These are phyloP conservation scores for Chionographis japonica DNA, from an alignment of 106 monocot genomes.

Conservation along the genomic window DNA sequence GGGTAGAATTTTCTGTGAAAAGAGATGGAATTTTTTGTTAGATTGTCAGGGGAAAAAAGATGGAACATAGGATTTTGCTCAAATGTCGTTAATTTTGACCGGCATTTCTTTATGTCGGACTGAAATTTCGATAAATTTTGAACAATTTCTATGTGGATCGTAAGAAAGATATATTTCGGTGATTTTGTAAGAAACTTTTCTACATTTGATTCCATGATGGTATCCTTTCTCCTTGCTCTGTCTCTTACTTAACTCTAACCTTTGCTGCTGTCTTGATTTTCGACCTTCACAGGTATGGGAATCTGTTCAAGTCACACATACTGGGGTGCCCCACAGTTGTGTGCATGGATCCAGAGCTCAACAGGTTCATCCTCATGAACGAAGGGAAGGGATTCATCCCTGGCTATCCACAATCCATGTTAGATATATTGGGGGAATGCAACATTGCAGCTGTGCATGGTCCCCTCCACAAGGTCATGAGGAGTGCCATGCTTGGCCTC, in stretches of 20 bases:
- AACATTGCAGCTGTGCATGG: constrained; percentile 94
- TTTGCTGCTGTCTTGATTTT: neutral
- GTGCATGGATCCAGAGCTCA: constrained; percentile 90
- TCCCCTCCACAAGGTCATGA: constrained; percentile 71
- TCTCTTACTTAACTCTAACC: neutral
- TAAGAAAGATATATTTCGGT: too few species aligned
- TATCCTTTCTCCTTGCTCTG: neutral
- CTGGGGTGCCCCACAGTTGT: constrained; percentile 90
- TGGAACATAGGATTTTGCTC: too few species aligned
- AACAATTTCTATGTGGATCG: too few species aligned
- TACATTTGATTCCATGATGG: too few species aligned
- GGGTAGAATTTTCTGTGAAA: too few species aligned
- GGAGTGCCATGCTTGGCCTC: constrained; percentile 60
- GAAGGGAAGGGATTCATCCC: constrained; percentile 85
- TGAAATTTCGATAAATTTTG: too few species aligned
- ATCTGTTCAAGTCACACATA: constrained; percentile 83
- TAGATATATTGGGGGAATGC: constrained; percentile 67
- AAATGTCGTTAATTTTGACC: too few species aligned
- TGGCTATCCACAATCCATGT: constrained; percentile 94
- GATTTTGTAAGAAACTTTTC: too few species aligned
- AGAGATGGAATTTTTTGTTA: too few species aligned
- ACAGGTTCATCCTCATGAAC: constrained; percentile 78
- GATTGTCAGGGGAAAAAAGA: too few species aligned
- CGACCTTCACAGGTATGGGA: constrained; percentile 58
- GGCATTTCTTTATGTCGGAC: too few species aligned